Percentiles rank a stretch among this genome's conserved stretches.
Evolutionary conservation across 768 basidiomycete genomes (phyloP).

Genomic region (Suillus luteus): DNA sequence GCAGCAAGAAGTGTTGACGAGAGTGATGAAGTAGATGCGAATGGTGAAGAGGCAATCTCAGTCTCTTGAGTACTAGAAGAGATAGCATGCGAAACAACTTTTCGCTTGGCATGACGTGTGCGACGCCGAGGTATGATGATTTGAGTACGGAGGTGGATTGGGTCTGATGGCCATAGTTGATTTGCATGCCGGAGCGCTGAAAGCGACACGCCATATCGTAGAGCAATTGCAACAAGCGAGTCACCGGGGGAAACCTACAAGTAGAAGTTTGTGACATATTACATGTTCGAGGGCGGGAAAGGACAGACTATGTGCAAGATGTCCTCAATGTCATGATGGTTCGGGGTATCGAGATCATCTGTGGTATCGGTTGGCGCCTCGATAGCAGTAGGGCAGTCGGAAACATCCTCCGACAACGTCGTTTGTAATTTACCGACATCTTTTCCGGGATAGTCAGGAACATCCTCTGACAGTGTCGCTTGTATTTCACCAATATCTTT

Average conservation of each 20-base stretch:
- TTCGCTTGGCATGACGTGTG: constrained; percentile 13
- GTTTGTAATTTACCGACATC: too few species aligned
- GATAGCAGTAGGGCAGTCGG: background rate
- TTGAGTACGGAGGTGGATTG: constrained; percentile 82
- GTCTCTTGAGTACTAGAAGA: background rate
- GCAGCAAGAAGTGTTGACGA: constrained; percentile 23
- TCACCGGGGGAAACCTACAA: constrained; percentile 69
- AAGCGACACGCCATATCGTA: constrained; percentile 86
- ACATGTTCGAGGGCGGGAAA: background rate
- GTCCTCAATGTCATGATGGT: background rate
- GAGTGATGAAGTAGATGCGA: constrained; percentile 14
- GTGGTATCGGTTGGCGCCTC: background rate
- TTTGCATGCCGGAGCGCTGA: constrained; percentile 85
- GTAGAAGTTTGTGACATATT: constrained; percentile 4
- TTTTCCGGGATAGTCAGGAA: background rate
- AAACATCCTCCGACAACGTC: background rate
- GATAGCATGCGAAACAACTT: background rate
- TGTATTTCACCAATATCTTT: background rate
- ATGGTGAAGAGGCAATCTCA: background rate
- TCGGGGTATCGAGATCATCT: too few species aligned
- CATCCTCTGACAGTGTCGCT: background rate
- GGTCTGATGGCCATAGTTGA: constrained; percentile 91
- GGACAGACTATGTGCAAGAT: background rate
- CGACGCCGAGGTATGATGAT: constrained; percentile 68
- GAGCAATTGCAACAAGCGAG: constrained; percentile 82